phyloP scores from a whole-genome alignment of 2,329 filamentous ascomycete genomes.

The Massarina eburnea region DNA sequence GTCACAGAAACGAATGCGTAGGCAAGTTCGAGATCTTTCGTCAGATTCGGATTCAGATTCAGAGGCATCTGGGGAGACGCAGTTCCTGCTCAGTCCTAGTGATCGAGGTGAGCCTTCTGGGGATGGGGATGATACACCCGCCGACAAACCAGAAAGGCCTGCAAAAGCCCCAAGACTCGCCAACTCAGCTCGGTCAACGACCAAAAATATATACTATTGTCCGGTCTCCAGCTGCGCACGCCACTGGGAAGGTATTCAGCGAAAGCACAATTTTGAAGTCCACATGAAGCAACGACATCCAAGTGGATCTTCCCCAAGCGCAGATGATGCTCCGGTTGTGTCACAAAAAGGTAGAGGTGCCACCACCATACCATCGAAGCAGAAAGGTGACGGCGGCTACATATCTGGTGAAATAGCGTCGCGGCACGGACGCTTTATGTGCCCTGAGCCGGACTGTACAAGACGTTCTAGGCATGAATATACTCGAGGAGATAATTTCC shows the following conservation, averaged over 20 bases:
- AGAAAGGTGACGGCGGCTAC: too few relatives aligned
- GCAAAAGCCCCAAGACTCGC: background rate
- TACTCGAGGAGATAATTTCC: background rate
- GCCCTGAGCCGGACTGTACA: conserved; percentile 1
- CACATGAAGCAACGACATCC: background rate
- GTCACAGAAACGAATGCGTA: background rate
- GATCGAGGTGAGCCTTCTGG: background rate
- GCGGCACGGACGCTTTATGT: background rate
- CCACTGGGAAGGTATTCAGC: background rate
- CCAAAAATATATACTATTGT: background rate
- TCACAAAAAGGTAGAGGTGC: background rate
- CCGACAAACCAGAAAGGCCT: background rate
- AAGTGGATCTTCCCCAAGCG: background rate
- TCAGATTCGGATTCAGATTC: conserved; percentile 1
- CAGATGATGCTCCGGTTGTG: background rate
- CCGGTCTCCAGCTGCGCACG: background rate
- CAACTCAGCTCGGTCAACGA: background rate
- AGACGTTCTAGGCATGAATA: background rate
- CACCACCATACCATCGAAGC: too few relatives aligned
- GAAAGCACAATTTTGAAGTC: background rate
- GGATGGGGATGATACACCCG: background rate
- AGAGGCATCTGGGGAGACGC: conserved; percentile 1
- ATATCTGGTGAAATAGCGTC: background rate
- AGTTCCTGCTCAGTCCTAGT: conserved; percentile 1
- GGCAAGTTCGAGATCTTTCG: background rate